Conservation (phyloP, 2,329 filamentous ascomycete species). For the Arthrobotrys megalospora region DNA sequence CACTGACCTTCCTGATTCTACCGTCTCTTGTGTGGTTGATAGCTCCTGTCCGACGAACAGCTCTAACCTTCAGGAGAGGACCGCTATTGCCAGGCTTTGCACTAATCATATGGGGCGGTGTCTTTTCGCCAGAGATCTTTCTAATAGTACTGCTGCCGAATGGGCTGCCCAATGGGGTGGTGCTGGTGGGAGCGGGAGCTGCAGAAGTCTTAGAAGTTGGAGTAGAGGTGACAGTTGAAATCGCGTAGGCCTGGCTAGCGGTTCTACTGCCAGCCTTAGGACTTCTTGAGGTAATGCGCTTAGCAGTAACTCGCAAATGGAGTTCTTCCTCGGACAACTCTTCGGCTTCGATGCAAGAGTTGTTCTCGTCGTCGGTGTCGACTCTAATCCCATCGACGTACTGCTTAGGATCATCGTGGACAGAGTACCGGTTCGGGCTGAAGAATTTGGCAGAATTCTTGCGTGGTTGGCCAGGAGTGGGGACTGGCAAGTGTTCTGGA, state of each 20-base stretch:
- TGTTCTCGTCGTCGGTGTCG: slow-evolving; percentile 71
- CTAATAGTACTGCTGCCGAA: slow-evolving; percentile 41
- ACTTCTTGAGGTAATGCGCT: slow-evolving; percentile 42
- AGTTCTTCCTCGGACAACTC: slow-evolving; percentile 57
- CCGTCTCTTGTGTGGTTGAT: slow-evolving; percentile 55
- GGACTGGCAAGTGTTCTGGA: slow-evolving; percentile 91
- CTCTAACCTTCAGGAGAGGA: slow-evolving; percentile 45
- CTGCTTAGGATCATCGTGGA: slow-evolving; percentile 65
- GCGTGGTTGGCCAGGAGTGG: slow-evolving; percentile 93
- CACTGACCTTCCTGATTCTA: slow-evolving; percentile 53
- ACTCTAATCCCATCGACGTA: slow-evolving; percentile 67
- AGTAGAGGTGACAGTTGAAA: slow-evolving; percentile 20
- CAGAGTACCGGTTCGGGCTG: slow-evolving; percentile 65
- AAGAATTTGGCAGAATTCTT: slow-evolving; percentile 74
- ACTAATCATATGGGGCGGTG: slow-evolving; percentile 52
- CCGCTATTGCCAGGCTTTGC: slow-evolving; percentile 48
- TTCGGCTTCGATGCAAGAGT: slow-evolving; percentile 55
- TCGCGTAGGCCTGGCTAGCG: slow-evolving; percentile 47
- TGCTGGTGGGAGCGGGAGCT: slow-evolving; percentile 7
- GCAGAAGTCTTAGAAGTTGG: slow-evolving; percentile 13
- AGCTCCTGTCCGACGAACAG: slow-evolving; percentile 47
- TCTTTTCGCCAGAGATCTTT: slow-evolving; percentile 58
- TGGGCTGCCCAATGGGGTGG: slow-evolving; percentile 45
- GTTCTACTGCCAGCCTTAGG: slow-evolving; percentile 38
- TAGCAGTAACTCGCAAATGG: slow-evolving; percentile 55